Evolutionary conservation across 495 filamentous ascomycete species (phyloP).

Genomic region (Beverwykella pulmonaria): DNA sequence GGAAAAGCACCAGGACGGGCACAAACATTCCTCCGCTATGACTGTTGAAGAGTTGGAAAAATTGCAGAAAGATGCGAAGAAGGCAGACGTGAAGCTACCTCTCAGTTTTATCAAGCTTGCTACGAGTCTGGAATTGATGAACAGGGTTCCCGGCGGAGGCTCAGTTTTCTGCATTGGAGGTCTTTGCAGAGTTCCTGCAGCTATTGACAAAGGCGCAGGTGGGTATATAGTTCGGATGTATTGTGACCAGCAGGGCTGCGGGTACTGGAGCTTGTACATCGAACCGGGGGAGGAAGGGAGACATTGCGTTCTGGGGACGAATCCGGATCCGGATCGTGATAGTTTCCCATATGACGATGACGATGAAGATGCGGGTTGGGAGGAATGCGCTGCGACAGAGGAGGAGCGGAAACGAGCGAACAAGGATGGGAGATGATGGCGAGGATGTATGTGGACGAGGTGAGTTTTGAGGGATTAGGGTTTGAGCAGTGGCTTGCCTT

Average conservation of each 20-base stretch:
- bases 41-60: neutral
- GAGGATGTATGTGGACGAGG: neutral
- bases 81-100: neutral
- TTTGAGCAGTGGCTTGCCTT: constrained; percentile 1
- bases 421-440: neutral
- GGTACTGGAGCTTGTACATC: constrained; percentile 1
- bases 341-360: neutral
- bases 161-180: neutral
- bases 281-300: neutral
- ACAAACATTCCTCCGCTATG: neutral
- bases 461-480: neutral
- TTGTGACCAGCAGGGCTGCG: neutral
- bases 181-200: neutral
- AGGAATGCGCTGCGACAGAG: neutral
- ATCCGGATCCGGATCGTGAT: neutral
- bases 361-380: neutral
- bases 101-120: neutral
- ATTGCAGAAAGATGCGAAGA: neutral
- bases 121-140: neutral
- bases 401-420: neutral
- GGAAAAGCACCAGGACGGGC: neutral
- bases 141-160: neutral
- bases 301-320: neutral
- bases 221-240: neutral
- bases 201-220: neutral